Evolutionary conservation across 768 basidiomycete species (phyloP), one percentile per base, ranked within the genome.

Genomic region (Trametes gibbosa): DNA sequence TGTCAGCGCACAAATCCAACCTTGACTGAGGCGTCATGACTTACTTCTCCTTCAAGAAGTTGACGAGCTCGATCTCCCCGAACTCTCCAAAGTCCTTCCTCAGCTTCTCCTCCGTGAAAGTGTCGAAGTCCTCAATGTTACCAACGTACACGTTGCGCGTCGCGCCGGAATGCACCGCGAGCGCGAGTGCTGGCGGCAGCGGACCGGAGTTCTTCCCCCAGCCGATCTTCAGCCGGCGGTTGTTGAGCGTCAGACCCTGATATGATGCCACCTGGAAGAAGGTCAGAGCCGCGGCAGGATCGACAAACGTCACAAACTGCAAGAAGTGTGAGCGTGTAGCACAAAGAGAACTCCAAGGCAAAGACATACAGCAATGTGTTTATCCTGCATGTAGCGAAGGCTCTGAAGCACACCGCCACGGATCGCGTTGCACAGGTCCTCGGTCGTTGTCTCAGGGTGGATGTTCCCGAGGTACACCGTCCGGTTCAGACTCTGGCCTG

Each of bases 141-240:
- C 95, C 95, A 49, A 98, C 85, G 74, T 98, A 99, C 50, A 99
- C 95, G 70, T 98, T 99, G 58, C 97, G 82, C 14, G 94, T 97
- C 1, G 96, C 94, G 19, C 97, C 97, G 0, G 86, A 82, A 70
- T 95, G 92, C 2, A 99, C 91, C 0, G 93, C 91, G 62, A 95
- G 80, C 27, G 92, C 89, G 39, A 97, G 80, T 2, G 86, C 83
- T 16, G 95, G 89, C 17, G 87, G 83, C 16, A 96, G 79, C 17
- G 94, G 89, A 5, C 94, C 95, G 16, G 92, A 87, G 69, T 91
- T 91, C 82, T 96, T 98, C 58, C 96, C 96, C 97, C 96, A 99
- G 47, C 96, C 95, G 65, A 98, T 86, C 79, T 98, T 98, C 62
- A 98, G 83, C 25, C 95, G 86, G 42, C 95, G 88, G 73, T 94